These are phyloP conservation scores for Vaccinium myrtillus DNA, from an alignment of 148 eudicot species.

Conservation along the genomic window DNA sequence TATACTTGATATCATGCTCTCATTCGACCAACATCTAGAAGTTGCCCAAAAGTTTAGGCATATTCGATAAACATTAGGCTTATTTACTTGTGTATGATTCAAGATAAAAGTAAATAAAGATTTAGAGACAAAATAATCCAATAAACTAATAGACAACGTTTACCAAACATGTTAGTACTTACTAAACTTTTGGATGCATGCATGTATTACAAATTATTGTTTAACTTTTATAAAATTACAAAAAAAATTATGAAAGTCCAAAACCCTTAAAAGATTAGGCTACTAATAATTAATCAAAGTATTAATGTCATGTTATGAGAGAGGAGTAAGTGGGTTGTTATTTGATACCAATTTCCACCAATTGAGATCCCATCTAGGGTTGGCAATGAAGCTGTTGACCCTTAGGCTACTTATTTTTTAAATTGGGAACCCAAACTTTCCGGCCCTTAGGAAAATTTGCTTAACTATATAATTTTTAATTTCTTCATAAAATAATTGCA, in stretches of 20 bases:
- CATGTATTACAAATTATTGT: neutral
- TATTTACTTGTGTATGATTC: too few species aligned
- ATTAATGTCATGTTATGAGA: neutral
- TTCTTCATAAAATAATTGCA: neutral
- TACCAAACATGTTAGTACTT: neutral
- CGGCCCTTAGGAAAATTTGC: neutral
- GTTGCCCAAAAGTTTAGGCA: neutral
- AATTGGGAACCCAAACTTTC: neutral
- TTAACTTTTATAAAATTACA: neutral
- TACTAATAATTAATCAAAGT: neutral
- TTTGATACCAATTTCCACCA: neutral
- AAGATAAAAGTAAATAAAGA: too few species aligned
- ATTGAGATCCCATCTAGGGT: neutral
- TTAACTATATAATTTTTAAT: neutral
- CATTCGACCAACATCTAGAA: neutral
- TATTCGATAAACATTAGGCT: neutral
- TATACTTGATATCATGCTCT: neutral
- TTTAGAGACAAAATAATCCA: too few species aligned
- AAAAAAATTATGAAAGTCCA: neutral
- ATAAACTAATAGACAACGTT: too few species aligned
- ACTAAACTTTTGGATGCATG: neutral
- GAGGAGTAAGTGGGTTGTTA: neutral
- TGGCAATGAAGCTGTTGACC: neutral
- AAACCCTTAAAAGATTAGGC: neutral
- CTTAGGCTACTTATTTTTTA: conserved; percentile 3